Evolutionary conservation across 257 asterid species (phyloP).

Genomic region (Datura wrightii): DNA sequence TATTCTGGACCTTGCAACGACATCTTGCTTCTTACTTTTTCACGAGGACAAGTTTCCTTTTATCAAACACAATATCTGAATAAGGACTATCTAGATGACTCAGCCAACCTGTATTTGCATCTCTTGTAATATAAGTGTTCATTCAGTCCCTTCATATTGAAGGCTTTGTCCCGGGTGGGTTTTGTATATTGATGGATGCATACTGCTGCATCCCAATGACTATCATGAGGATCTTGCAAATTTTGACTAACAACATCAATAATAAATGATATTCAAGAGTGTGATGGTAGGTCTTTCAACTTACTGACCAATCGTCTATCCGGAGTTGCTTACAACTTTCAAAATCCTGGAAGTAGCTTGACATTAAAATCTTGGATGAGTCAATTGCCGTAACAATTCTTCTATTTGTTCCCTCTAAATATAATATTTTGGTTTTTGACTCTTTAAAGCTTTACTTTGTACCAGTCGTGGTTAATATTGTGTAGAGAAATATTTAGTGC

Average conservation of each 20-base stretch:
- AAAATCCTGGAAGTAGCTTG: neutral
- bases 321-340: neutral
- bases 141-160: neutral
- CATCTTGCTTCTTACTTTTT: constrained; percentile 9
- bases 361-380: constrained; percentile 14
- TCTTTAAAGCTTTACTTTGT: neutral
- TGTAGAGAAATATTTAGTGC: neutral
- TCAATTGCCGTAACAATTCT: neutral
- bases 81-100: constrained; percentile 19
- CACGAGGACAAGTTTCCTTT: neutral
- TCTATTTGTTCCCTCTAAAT: neutral
- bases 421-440: neutral
- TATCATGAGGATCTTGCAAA: neutral
- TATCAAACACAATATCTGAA: neutral
- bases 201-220: neutral
- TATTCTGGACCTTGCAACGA: neutral
- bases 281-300: neutral
- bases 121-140: neutral
- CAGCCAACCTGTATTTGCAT: neutral
- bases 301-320: neutral
- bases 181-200: neutral
- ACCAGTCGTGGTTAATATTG: neutral
- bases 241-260: neutral
- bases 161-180: neutral
- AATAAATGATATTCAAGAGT: neutral